These are phyloP conservation scores for Trifolium pratense DNA, from an alignment of 306 rosid genomes.

Conservation along the genomic window DNA sequence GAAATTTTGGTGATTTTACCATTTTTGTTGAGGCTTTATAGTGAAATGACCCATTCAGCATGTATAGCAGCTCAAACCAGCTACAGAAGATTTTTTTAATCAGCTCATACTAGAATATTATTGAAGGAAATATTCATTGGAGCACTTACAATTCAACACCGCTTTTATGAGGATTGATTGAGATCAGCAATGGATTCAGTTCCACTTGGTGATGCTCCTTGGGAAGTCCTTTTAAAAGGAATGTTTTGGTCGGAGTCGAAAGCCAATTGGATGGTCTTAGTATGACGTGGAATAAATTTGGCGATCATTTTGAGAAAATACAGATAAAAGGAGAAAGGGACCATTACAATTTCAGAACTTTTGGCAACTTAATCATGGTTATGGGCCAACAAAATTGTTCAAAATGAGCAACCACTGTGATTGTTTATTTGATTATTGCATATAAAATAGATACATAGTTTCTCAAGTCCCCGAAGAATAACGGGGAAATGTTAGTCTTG, in stretches of 20 bases:
- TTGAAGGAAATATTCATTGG: slow-evolving; percentile 21
- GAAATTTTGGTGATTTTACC: slow-evolving; percentile 25
- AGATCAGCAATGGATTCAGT: slow-evolving; percentile 28
- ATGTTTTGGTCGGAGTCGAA: slow-evolving; percentile 8
- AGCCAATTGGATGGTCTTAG: slow-evolving; percentile 22
- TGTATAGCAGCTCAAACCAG: slow-evolving; percentile 35
- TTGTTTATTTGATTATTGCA: slow-evolving; percentile 34
- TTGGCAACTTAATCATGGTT: slow-evolving; percentile 26
- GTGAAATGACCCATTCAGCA: slow-evolving; percentile 26
- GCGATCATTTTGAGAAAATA: slow-evolving; percentile 30
- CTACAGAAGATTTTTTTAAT: slow-evolving; percentile 19
- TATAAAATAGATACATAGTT: slow-evolving; percentile 33
- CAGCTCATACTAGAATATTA: slow-evolving; percentile 22
- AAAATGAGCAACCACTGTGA: slow-evolving; percentile 14
- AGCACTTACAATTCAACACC: slow-evolving; percentile 17
- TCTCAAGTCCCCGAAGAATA: slow-evolving; percentile 20
- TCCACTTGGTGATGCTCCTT: slow-evolving; percentile 15
- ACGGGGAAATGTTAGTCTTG: slow-evolving; percentile 23
- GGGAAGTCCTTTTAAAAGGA: slow-evolving; percentile 17
- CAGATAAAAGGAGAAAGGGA: slow-evolving; percentile 5
- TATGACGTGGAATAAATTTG: slow-evolving; percentile 4
- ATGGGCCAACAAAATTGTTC: slow-evolving; percentile 25
- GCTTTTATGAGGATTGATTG: slow-evolving; percentile 25
- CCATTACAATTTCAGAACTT: slow-evolving; percentile 8
- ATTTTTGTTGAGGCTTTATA: slow-evolving; percentile 11